phyloP scores from a whole-genome alignment of 2,329 filamentous ascomycete species.

The Chlorencoelia australis region DNA sequence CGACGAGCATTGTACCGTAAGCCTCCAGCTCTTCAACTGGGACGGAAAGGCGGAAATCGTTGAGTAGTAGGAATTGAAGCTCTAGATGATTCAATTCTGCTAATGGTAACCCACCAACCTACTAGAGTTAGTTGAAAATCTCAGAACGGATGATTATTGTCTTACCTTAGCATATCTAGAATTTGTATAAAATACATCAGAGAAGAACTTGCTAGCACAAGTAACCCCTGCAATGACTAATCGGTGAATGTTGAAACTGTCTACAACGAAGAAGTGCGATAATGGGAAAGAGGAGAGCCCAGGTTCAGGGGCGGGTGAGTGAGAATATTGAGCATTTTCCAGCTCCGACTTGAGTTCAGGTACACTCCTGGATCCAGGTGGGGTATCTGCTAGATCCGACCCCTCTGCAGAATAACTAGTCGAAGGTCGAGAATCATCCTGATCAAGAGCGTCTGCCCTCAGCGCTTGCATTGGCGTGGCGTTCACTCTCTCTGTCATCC shows the following conservation, averaged over 20 bases:
- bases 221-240: conserved; percentile 95
- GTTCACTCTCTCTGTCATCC: conserved; percentile 96
- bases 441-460: conserved; percentile 30
- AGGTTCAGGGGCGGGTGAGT: conserved; percentile 17
- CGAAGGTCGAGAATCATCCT: conserved; percentile 20
- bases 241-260: conserved; percentile 97
- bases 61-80: conserved; percentile 87
- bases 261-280: conserved; percentile 80
- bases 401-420: conserved; percentile 23
- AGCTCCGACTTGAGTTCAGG: conserved; percentile 19
- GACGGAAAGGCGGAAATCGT: conserved; percentile 90
- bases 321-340: conserved; percentile 22
- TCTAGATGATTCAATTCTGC: conserved; percentile 93
- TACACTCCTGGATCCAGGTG: conserved; percentile 20
- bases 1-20: conserved; percentile 96
- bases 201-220: conserved; percentile 99
- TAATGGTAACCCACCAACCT: conserved; percentile 91
- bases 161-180: conserved; percentile 95
- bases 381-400: conserved; percentile 24
- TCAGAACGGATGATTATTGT: conserved; percentile 2
- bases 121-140: conserved; percentile 2
- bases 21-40: conserved; percentile 92
- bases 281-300: conserved; percentile 28
- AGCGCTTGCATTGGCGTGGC: conserved; percentile 62
- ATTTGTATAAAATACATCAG: conserved; percentile 97